phyloP scores from a whole-genome alignment of 1,284 basidiomycete species.

The Rugosomyces carneus region DNA sequence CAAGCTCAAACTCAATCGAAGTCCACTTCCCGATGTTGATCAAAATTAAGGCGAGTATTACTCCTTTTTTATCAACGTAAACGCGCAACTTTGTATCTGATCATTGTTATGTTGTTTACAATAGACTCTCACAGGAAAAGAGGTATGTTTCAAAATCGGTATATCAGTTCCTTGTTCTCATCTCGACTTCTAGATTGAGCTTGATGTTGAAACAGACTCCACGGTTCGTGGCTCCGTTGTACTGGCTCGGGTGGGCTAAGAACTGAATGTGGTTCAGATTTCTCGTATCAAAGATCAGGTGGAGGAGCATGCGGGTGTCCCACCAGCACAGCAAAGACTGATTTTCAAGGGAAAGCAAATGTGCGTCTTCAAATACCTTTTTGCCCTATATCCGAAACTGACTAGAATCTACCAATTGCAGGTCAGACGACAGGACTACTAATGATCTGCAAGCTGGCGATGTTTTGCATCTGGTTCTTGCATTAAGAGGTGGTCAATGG shows the following conservation, averaged over 20 bases:
- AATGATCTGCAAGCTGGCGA: slow-evolving; percentile 77
- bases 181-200: slow-evolving; percentile 66
- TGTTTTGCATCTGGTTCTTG: slow-evolving; percentile 89
- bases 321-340: slow-evolving; percentile 92
- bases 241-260: not conserved
- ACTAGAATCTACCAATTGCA: slow-evolving; percentile 23
- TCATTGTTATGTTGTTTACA: slow-evolving; percentile 2
- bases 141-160: slow-evolving; percentile 44
- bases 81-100: slow-evolving; percentile 14
- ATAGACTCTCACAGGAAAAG: slow-evolving; percentile 90
- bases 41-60: slow-evolving; percentile 67
- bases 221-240: slow-evolving; percentile 48
- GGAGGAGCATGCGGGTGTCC: slow-evolving; percentile 98
- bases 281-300: slow-evolving; percentile 97
- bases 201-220: slow-evolving; percentile 91
- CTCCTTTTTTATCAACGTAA: slow-evolving; percentile 2
- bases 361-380: slow-evolving; percentile 45
- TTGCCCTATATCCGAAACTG: slow-evolving; percentile 1
- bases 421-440: slow-evolving; percentile 84
- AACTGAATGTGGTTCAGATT: slow-evolving; percentile 49
- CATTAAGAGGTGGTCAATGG: slow-evolving; percentile 75
- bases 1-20: not conserved
- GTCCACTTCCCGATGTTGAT: slow-evolving; percentile 54
- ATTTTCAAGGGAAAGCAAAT: slow-evolving; percentile 95
- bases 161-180: not conserved